Conservation (phyloP, 805 yeast genomes). For the Cyberlindnera americana region DNA sequence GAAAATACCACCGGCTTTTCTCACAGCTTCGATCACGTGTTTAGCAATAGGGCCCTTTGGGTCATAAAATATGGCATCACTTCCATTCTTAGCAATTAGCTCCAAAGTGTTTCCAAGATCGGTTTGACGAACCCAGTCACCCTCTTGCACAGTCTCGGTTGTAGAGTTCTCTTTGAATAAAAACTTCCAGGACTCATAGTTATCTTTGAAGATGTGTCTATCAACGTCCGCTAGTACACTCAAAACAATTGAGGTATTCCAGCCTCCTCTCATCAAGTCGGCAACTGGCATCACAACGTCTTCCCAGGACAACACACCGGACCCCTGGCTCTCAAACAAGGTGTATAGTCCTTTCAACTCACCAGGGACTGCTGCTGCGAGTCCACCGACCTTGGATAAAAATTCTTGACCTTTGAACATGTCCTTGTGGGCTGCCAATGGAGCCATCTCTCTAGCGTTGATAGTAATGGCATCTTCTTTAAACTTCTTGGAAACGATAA, state of each 20-base stretch:
- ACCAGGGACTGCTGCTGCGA: conserved; percentile 90
- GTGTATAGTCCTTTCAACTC: conserved; percentile 80
- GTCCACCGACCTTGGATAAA: conserved; percentile 70
- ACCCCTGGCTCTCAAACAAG: conserved; percentile 57
- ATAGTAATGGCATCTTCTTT: conserved; percentile 54
- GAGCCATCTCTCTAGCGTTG: conserved; percentile 91
- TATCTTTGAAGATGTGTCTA: conserved; percentile 30
- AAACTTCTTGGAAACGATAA: conserved; percentile 42
- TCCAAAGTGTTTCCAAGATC: conserved; percentile 64
- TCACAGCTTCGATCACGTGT: conserved; percentile 47
- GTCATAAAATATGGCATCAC: conserved; percentile 76
- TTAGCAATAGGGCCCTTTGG: conserved; percentile 73
- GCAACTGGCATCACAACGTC: conserved; percentile 75
- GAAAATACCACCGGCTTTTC: conserved; percentile 63
- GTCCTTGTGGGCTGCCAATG: conserved; percentile 51
- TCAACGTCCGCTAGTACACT: conserved; percentile 40
- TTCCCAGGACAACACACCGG: conserved; percentile 69
- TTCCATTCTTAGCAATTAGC: conserved; percentile 71
- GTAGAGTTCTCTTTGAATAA: conserved; percentile 36
- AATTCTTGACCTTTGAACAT: conserved; percentile 56
- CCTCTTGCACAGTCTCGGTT: conserved; percentile 40
- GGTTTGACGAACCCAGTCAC: conserved; percentile 61
- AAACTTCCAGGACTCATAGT: conserved; percentile 53
- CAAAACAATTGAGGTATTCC: conserved; percentile 45
- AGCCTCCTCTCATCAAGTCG: conserved; percentile 62